Conservation (phyloP, 1,139 yeast species). For the Hyphopichia burtonii region DNA sequence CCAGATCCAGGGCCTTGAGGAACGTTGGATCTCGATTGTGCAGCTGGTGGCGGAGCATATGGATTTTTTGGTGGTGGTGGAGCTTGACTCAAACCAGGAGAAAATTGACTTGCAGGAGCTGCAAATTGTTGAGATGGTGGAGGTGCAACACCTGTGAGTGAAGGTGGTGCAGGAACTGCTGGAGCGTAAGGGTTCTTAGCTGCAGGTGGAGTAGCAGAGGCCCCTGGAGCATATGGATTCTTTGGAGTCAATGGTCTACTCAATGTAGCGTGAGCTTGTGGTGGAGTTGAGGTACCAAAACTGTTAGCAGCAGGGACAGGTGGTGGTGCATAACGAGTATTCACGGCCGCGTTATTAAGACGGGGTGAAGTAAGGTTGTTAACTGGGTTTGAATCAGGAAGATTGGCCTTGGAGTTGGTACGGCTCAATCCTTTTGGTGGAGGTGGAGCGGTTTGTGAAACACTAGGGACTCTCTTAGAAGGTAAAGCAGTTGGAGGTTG, state of each 20-base stretch:
- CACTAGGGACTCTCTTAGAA: slow-evolving; percentile 12
- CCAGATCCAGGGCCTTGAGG: background rate
- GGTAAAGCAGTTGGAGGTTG: slow-evolving; percentile 23
- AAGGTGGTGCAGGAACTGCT: slow-evolving; percentile 15
- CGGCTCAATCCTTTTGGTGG: slow-evolving; percentile 38
- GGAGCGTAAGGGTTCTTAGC: slow-evolving; percentile 19
- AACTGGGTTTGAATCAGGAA: slow-evolving; percentile 13
- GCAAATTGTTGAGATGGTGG: slow-evolving; percentile 7
- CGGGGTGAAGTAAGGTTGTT: slow-evolving; percentile 18
- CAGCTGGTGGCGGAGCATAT: slow-evolving; percentile 38
- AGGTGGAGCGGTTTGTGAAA: slow-evolving; percentile 22
- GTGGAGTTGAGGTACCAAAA: slow-evolving; percentile 8
- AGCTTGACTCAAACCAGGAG: slow-evolving; percentile 11
- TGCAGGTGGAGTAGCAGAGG: slow-evolving; percentile 17
- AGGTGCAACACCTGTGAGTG: slow-evolving; percentile 14
- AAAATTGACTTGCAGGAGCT: slow-evolving; percentile 6
- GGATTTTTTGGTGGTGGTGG: slow-evolving; percentile 38
- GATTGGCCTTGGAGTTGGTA: slow-evolving; percentile 23
- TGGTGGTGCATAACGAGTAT: slow-evolving; percentile 44
- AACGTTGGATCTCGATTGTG: slow-evolving; percentile 7
- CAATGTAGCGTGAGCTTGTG: slow-evolving; percentile 5
- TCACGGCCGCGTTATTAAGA: slow-evolving; percentile 17
- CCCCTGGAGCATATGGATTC: slow-evolving; percentile 40
- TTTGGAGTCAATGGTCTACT: slow-evolving; percentile 8
- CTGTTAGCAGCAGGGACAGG: slow-evolving; percentile 12